Percentiles rank a stretch among this genome's conserved stretches.
Conservation (phyloP, 2,329 filamentous ascomycete genomes). For the Pseudocercospora vitis region DNA sequence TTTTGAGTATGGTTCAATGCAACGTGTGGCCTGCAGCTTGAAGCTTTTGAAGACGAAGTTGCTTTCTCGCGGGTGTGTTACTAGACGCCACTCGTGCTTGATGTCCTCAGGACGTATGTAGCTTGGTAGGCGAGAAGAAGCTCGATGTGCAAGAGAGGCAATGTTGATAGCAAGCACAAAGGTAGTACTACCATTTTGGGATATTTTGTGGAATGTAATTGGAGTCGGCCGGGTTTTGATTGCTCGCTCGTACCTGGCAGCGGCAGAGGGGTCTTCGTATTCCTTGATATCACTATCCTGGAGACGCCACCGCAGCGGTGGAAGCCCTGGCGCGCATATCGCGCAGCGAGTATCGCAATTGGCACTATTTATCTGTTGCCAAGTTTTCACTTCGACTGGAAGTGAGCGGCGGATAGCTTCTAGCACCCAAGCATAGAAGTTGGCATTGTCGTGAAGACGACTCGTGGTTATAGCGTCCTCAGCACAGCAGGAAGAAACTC, state of each 20-base stretch:
- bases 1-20: conserved; percentile 7
- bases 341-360: conserved; percentile 10
- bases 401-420: conserved; percentile 31
- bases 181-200: background rate
- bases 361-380: conserved; percentile 16
- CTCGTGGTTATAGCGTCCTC: too few species aligned
- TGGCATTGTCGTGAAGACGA: background rate
- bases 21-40: conserved; percentile 13
- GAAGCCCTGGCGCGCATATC: conserved; percentile 42
- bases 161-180: conserved; percentile 34
- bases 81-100: conserved; percentile 32
- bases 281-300: conserved; percentile 40
- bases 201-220: conserved; percentile 21
- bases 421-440: conserved; percentile 25
- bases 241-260: conserved; percentile 52
- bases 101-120: background rate
- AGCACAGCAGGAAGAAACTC: too few species aligned
- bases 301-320: conserved; percentile 42
- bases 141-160: conserved; percentile 34
- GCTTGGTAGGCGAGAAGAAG: conserved; percentile 24
- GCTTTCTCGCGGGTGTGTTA: background rate
- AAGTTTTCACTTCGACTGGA: conserved; percentile 10
- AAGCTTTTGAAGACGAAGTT: conserved; percentile 27
- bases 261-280: conserved; percentile 53
- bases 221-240: conserved; percentile 51